phyloP scores from a whole-genome alignment of 805 yeast species.

The Candida michaelii region DNA sequence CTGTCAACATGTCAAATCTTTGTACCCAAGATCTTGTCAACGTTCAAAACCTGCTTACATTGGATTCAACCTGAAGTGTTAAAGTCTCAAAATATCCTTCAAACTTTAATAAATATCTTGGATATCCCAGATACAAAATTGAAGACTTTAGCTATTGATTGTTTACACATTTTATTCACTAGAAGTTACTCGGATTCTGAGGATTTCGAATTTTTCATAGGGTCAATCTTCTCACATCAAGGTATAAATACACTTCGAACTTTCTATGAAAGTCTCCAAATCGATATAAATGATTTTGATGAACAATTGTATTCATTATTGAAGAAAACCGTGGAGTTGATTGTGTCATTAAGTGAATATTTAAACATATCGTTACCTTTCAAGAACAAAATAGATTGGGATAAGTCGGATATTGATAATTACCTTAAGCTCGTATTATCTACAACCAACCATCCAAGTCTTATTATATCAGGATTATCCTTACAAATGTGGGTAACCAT shows the following conservation, averaged over 20 bases:
- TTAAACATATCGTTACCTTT: slow-evolving; percentile 48
- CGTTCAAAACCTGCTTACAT: slow-evolving; percentile 84
- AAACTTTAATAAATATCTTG: slow-evolving; percentile 60
- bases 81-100: slow-evolving; percentile 62
- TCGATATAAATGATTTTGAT: slow-evolving; percentile 70
- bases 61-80: slow-evolving; percentile 86
- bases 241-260: slow-evolving; percentile 70
- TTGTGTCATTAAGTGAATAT: slow-evolving; percentile 81
- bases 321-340: slow-evolving; percentile 91
- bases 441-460: slow-evolving; percentile 80
- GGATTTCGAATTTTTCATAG: slow-evolving; percentile 78
- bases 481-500: slow-evolving; percentile 93
- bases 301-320: slow-evolving; percentile 77
- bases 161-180: slow-evolving; percentile 84
- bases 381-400: slow-evolving; percentile 47
- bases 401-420: slow-evolving; percentile 58
- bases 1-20: slow-evolving; percentile 38
- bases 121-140: slow-evolving; percentile 61
- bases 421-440: slow-evolving; percentile 74
- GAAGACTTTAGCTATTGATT: slow-evolving; percentile 83
- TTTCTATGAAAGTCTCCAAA: slow-evolving; percentile 60
- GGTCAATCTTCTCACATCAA: slow-evolving; percentile 68
- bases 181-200: slow-evolving; percentile 62
- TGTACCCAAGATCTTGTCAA: slow-evolving; percentile 69
- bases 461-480: slow-evolving; percentile 87